Base-by-base conservation (phyloP, 495 filamentous ascomycete species). In the Aspergillus olivimuriae region DNA sequence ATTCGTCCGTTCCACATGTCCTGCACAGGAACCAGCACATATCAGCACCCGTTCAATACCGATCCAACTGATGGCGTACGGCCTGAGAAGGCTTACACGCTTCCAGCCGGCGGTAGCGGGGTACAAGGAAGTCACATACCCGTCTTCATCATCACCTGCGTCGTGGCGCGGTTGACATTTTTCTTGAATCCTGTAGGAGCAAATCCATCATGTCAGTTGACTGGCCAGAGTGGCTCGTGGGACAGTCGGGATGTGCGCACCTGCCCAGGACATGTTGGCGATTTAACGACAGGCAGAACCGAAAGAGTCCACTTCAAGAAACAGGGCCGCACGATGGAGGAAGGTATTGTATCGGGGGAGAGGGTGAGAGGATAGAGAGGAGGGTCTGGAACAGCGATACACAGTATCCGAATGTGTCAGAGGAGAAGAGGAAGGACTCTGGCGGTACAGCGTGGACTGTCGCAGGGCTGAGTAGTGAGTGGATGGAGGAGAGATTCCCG, bases 111-210 rank as follows among this genome's bases (percentile, higher is more conserved):
- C n/a, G n/a, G n/a, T 28, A 11, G 24, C 24, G 24, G 24, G 24
- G 24, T 28, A n/a, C n/a, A 28, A 28, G 5, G 53, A 52, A 52
- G 34, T 35, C 15, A 57, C 72, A 50, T 58, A 87, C 84, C 87
- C 15, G 92, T 90, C 76, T 96, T 98, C 92, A 98, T 97, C 89
- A 98, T 96, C 43, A 96, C 91, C 82, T 95, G 91, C 63, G 94
- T 96, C 65, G 90, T 95, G 47, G 92, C 91, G 66, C 92, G 87
- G 73, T 92, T 92, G 74, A 95, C 89, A 77, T 91, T 94, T 64
- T 96, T 97, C 77, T 96, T 97, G 70, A 98, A 96, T 41, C 92
- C 92, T 94, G 55, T 34, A 44, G 14, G n/a, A n/a, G n/a, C n/a
- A n/a, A n/a, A n/a, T n/a, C n/a, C n/a, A n/a, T n/a, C n/a, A n/a